phyloP scores from a whole-genome alignment of 495 filamentous ascomycete genomes.

The Tricharina praecox region DNA sequence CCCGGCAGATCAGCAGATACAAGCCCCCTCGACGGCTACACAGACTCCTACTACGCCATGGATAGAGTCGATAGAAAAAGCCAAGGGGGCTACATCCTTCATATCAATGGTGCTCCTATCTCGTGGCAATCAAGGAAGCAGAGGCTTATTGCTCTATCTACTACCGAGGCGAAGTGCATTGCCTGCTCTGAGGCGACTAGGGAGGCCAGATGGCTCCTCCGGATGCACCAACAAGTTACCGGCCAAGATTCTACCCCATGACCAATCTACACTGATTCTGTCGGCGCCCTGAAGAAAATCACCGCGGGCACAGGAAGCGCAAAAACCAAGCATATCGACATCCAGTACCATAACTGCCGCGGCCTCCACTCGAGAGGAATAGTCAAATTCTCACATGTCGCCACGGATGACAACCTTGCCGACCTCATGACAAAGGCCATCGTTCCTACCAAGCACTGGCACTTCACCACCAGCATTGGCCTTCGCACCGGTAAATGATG shows the following conservation, averaged over 20 bases:
- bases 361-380: not conserved
- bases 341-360: not conserved
- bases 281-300: not conserved
- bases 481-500: too few species aligned
- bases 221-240: not conserved
- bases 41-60: slow-evolving; percentile 11
- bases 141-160: not conserved
- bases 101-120: slow-evolving; percentile 6
- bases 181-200: not conserved
- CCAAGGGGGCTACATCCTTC: slow-evolving; percentile 13
- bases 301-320: not conserved
- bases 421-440: not conserved
- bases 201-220: not conserved
- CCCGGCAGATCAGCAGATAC: not conserved
- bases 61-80: slow-evolving; percentile 10
- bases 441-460: too few species aligned
- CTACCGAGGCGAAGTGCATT: not conserved
- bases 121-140: slow-evolving; percentile 15
- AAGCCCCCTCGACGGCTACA: not conserved
- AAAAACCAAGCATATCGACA: not conserved
- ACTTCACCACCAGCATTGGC: too few species aligned
- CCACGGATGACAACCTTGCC: not conserved
- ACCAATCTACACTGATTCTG: not conserved
- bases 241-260: not conserved
- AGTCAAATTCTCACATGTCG: not conserved